These are phyloP conservation scores for Erythrophleum fordii DNA, from an alignment of 306 rosid species.

Conservation along the genomic window DNA sequence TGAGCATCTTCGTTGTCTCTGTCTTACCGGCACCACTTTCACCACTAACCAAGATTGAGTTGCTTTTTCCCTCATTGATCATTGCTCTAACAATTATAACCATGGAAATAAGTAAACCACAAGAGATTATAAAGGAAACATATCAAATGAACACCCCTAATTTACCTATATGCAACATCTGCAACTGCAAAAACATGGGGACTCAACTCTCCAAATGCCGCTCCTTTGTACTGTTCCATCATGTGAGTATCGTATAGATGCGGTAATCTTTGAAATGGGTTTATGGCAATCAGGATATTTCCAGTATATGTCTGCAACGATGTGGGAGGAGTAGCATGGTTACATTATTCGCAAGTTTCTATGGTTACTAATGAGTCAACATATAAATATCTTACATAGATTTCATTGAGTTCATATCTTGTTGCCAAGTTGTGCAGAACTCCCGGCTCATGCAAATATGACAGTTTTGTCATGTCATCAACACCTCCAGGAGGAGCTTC, in stretches of 20 bases:
- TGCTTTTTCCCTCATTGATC: constrained; percentile 99
- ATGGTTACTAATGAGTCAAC: constrained; percentile 30
- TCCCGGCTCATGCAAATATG: constrained; percentile 99
- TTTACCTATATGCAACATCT: constrained; percentile 97
- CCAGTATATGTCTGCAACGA: constrained; percentile 95
- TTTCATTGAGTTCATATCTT: constrained; percentile 99
- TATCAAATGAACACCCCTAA: constrained; percentile 18
- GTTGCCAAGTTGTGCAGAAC: constrained; percentile 94
- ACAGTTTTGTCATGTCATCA: constrained; percentile 99
- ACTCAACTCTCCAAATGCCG: constrained; percentile 95
- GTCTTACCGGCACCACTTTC: constrained; percentile 99
- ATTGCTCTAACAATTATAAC: constrained; percentile 70
- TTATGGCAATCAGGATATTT: constrained; percentile 94
- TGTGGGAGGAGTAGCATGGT: constrained; percentile 41
- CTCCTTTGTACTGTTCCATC: constrained; percentile 99
- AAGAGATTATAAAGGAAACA: constrained; percentile 22
- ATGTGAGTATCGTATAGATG: constrained; percentile 95
- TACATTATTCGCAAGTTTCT: constrained; percentile 36
- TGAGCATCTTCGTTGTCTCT: constrained; percentile 99
- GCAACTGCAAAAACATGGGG: constrained; percentile 99
- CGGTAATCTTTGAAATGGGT: constrained; percentile 98
- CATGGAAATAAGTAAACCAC: constrained; percentile 25
- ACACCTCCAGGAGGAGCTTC: constrained; percentile 99
- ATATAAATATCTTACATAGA: constrained; percentile 69
- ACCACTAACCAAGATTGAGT: constrained; percentile 98